A percentile compares a stretch with the other conserved stretches of the same genome.
phyloP scores from a whole-genome alignment of 176 grass and related monocot genomes.

The Rhipidocladum racemiflorum region DNA sequence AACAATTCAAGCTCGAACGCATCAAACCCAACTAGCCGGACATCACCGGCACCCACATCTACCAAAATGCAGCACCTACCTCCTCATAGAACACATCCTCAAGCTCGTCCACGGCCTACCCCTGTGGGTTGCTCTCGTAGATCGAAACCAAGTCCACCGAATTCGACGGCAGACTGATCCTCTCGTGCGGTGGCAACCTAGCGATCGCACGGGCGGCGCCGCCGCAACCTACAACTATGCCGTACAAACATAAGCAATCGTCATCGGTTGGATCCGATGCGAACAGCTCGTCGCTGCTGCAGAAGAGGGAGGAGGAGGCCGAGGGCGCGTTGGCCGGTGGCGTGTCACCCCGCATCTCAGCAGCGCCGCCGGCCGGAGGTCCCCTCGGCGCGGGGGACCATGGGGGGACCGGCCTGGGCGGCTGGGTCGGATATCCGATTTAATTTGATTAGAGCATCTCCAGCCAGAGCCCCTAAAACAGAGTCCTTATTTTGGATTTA shows the following conservation, averaged over 20 bases:
- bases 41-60: not conserved
- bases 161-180: constrained; percentile 66
- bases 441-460: too few species aligned
- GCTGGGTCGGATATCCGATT: too few species aligned
- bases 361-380: constrained; percentile 22
- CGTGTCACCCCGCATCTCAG: constrained; percentile 65
- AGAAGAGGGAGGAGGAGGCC: constrained; percentile 34
- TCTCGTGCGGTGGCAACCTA: constrained; percentile 68
- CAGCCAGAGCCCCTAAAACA: too few species aligned
- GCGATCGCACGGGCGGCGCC: constrained; percentile 76
- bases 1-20: constrained; percentile 3
- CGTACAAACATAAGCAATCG: constrained; percentile 4
- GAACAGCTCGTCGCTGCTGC: constrained; percentile 54
- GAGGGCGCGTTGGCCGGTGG: constrained; percentile 29
- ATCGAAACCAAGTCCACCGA: constrained; percentile 75
- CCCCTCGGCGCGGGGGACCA: constrained; percentile 43
- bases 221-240: constrained; percentile 68
- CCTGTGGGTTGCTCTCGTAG: constrained; percentile 64
- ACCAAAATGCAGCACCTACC: constrained; percentile 51
- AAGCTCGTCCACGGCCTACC: constrained; percentile 57
- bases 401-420: too few species aligned
- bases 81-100: constrained; percentile 91
- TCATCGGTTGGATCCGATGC: constrained; percentile 7
- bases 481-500: too few species aligned
- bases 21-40: not conserved